Percentiles rank a stretch among this genome's conserved stretches.
phyloP scores from a whole-genome alignment of 768 basidiomycete species.

The Trametes villosa region DNA sequence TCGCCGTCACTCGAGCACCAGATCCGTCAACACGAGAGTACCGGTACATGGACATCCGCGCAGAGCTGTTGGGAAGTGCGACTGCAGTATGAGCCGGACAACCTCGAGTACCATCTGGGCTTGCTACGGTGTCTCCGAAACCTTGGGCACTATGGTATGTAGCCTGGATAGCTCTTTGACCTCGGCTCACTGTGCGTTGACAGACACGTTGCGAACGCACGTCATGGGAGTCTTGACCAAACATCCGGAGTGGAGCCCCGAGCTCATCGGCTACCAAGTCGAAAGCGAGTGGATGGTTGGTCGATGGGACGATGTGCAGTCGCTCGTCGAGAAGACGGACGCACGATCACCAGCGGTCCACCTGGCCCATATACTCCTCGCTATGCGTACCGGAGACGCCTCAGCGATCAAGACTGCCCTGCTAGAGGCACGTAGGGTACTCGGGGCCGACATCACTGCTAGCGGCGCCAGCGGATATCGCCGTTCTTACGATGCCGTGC shows the following conservation, averaged over 20 bases:
- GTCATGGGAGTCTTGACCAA: constrained; percentile 87
- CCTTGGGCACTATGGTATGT: constrained; percentile 93
- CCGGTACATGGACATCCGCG: constrained; percentile 95
- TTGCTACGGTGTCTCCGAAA: constrained; percentile 90
- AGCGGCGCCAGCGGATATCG: constrained; percentile 81
- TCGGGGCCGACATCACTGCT: constrained; percentile 85
- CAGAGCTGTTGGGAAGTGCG: constrained; percentile 99
- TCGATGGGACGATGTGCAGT: constrained; percentile 84
- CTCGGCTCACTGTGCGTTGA: not conserved
- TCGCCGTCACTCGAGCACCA: constrained; percentile 93
- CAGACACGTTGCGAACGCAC: constrained; percentile 94
- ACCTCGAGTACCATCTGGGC: constrained; percentile 87
- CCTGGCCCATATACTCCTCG: constrained; percentile 79
- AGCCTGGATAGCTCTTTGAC: not conserved
- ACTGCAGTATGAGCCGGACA: constrained; percentile 88
- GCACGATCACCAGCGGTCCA: constrained; percentile 63
- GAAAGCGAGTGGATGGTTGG: constrained; percentile 97
- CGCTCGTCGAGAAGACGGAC: constrained; percentile 55
- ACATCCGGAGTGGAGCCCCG: constrained; percentile 80
- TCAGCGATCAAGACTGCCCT: constrained; percentile 53
- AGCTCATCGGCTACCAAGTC: constrained; percentile 81
- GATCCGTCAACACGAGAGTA: constrained; percentile 97
- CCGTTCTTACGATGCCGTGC: constrained; percentile 82
- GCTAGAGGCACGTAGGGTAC: constrained; percentile 63
- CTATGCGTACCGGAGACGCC: constrained; percentile 65